phyloP scores from a whole-genome alignment of 2,329 filamentous ascomycete genomes.

The Thielaviopsis ethacetica region DNA sequence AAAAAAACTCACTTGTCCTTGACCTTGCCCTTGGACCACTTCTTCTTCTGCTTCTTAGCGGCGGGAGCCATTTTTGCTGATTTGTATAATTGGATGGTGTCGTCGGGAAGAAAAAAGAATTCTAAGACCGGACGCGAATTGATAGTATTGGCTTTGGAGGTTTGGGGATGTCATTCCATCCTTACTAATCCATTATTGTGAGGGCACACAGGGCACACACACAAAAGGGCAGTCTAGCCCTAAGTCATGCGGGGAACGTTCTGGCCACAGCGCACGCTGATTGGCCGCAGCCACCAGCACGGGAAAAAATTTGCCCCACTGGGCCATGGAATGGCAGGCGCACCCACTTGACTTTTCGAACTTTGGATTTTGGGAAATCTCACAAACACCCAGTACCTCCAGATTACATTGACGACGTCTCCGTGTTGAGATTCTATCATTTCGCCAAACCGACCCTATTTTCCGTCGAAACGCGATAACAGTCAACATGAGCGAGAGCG shows the following conservation, averaged over 20 bases:
- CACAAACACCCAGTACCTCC: constrained; percentile 11
- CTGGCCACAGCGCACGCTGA: constrained; percentile 18
- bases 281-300: constrained; percentile 22
- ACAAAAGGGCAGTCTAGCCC: constrained; percentile 26
- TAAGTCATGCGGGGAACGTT: constrained; percentile 21
- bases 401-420: constrained; percentile 12
- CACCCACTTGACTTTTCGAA: constrained; percentile 12
- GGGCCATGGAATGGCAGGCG: constrained; percentile 10
- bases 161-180: constrained; percentile 5
- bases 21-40: constrained; percentile 50
- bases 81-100: constrained; percentile 16
- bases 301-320: constrained; percentile 20
- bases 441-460: constrained; percentile 21
- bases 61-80: constrained; percentile 30
- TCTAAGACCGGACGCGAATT: constrained; percentile 8
- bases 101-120: constrained; percentile 12
- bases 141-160: constrained; percentile 12
- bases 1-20: constrained; percentile 62
- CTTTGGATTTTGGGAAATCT: constrained; percentile 13
- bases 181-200: constrained; percentile 12
- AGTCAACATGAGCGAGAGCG: constrained; percentile 73
- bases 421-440: constrained; percentile 15
- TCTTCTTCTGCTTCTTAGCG: constrained; percentile 36
- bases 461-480: constrained; percentile 12
- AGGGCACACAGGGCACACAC: constrained; percentile 13